Percentiles rank a stretch among this genome's conserved stretches.
Conservation (phyloP, 129 eudicot genomes). For the Flaveria ramosissima region DNA sequence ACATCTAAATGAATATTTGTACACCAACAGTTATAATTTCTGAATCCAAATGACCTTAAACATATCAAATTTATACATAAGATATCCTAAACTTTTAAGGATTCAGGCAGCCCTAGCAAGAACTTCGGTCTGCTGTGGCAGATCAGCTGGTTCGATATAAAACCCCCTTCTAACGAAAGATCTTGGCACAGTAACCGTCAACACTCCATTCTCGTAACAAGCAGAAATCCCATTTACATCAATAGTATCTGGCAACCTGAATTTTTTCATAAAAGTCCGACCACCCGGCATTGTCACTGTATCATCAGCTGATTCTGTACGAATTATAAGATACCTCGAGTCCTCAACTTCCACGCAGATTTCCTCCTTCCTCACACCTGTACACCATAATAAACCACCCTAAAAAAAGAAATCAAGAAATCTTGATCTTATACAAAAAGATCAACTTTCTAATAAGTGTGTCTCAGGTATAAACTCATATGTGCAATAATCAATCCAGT, state of each 20-base stretch:
- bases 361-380: constrained; percentile 84
- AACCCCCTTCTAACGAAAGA: constrained; percentile 62
- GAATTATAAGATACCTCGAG: constrained; percentile 72
- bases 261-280: constrained; percentile 65
- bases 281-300: constrained; percentile 36
- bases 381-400: not conserved
- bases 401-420: not conserved
- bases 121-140: constrained; percentile 44
- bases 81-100: constrained; percentile 19
- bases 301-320: constrained; percentile 60
- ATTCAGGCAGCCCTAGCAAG: constrained; percentile 84
- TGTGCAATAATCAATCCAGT: not conserved
- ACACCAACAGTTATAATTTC: not conserved
- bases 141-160: constrained; percentile 58
- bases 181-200: constrained; percentile 84
- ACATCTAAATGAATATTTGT: constrained; percentile 3
- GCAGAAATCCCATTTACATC: constrained; percentile 84
- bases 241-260: constrained; percentile 65
- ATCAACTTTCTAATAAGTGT: not conserved
- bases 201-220: constrained; percentile 70
- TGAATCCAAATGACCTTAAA: constrained; percentile 6
- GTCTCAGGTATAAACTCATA: not conserved
- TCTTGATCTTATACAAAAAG: not conserved
- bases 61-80: constrained; percentile 17
- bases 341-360: constrained; percentile 85